These are phyloP conservation scores for Fistulinella cinereoalba DNA, from an alignment of 1,284 basidiomycete genomes.

Conservation along the genomic window DNA sequence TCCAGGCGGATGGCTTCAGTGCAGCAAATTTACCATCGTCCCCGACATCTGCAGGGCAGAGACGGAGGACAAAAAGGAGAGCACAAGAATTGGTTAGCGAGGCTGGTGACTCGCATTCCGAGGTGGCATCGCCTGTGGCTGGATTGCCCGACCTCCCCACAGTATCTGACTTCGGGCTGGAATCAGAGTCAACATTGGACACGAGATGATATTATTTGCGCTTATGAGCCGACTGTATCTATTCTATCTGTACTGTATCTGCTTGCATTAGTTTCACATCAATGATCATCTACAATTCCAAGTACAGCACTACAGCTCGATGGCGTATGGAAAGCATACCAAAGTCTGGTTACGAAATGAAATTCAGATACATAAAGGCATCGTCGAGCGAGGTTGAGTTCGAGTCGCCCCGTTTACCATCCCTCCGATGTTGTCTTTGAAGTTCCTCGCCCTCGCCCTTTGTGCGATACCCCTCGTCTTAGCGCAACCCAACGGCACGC, in stretches of 20 bases:
- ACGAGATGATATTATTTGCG: slow-evolving; percentile 24
- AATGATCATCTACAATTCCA: slow-evolving; percentile 12
- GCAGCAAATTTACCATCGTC: slow-evolving; percentile 31
- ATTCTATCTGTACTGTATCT: slow-evolving; percentile 36
- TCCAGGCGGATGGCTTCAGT: slow-evolving; percentile 60
- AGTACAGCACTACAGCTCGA: background rate
- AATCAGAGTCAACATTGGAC: slow-evolving; percentile 27
- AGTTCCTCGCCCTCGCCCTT: slow-evolving; percentile 36
- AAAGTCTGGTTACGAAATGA: slow-evolving; percentile 22
- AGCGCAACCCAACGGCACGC: slow-evolving; percentile 41
- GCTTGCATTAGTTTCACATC: slow-evolving; percentile 27
- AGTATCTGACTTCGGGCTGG: slow-evolving; percentile 28
- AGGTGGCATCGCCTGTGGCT: slow-evolving; percentile 36
- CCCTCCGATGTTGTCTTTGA: slow-evolving; percentile 17
- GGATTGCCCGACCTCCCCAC: slow-evolving; percentile 38
- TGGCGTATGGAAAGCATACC: slow-evolving; percentile 15
- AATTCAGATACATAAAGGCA: background rate
- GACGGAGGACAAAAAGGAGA: slow-evolving; percentile 29
- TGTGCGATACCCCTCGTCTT: slow-evolving; percentile 35
- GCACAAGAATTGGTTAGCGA: slow-evolving; percentile 23
- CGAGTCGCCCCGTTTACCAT: background rate
- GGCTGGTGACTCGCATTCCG: slow-evolving; percentile 34
- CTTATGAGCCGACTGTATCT: slow-evolving; percentile 21
- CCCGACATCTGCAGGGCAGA: slow-evolving; percentile 26
- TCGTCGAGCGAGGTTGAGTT: background rate